Conservation (phyloP, 2,329 filamentous ascomycete species). For the Dendrostoma leiphaemia region DNA sequence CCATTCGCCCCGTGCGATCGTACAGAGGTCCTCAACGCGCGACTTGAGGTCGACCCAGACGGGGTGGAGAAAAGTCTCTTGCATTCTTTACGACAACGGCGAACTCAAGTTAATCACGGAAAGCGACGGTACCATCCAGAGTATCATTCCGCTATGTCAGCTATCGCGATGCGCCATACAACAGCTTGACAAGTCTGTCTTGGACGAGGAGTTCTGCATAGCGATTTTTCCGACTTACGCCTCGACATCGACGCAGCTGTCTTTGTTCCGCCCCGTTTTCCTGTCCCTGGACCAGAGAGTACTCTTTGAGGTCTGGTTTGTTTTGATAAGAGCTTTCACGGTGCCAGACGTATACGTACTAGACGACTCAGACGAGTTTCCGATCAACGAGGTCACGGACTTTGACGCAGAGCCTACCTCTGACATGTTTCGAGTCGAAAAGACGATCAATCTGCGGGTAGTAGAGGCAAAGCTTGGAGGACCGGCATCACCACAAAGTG, state of each 20-base stretch:
- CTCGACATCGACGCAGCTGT: constrained; percentile 67
- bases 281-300: constrained; percentile 82
- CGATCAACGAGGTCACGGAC: constrained; percentile 42
- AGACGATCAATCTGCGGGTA: constrained; percentile 56
- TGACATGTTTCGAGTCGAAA: constrained; percentile 61
- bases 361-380: constrained; percentile 41
- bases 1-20: constrained; percentile 52
- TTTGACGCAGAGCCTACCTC: constrained; percentile 37
- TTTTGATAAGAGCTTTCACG: constrained; percentile 84
- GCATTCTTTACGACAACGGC: constrained; percentile 91
- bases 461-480: constrained; percentile 61
- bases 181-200: constrained; percentile 81
- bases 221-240: constrained; percentile 95
- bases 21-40: constrained; percentile 55
- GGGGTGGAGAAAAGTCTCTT: constrained; percentile 85
- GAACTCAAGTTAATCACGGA: constrained; percentile 90
- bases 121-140: constrained; percentile 75
- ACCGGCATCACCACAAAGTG: constrained; percentile 25
- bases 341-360: constrained; percentile 84
- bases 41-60: constrained; percentile 52
- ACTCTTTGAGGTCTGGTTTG: constrained; percentile 97
- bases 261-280: constrained; percentile 83
- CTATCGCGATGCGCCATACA: constrained; percentile 89
- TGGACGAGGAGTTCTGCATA: constrained; percentile 92
- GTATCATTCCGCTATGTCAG: constrained; percentile 82